Percentiles rank a stretch among this genome's conserved stretches.
These are phyloP conservation scores for Lanzia echinophila DNA, from an alignment of 2,329 filamentous ascomycete species.

Conservation along the genomic window DNA sequence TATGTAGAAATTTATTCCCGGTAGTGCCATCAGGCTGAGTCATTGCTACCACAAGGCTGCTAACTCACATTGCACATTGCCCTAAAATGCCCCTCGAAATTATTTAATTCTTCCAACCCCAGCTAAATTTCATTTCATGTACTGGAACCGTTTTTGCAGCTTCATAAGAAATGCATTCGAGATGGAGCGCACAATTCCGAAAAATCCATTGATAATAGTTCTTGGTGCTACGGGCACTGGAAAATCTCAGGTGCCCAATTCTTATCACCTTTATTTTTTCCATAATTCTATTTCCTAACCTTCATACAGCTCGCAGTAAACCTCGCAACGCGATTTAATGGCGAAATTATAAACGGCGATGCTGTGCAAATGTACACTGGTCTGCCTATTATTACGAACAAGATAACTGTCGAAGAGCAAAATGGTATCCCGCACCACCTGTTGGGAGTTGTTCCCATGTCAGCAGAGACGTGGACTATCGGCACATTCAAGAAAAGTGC, in stretches of 20 bases:
- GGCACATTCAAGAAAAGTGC: conserved; percentile 69
- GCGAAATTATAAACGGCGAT: conserved; percentile 94
- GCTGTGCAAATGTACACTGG: conserved; percentile 97
- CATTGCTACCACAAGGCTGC: too few species aligned
- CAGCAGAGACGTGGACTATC: conserved; percentile 78
- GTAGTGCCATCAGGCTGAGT: too few species aligned
- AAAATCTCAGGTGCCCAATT: conserved; percentile 66
- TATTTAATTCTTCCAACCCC: too few species aligned
- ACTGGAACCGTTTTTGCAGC: conserved; percentile 12
- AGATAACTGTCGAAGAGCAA: conserved; percentile 69
- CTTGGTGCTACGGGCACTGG: conserved; percentile 89
- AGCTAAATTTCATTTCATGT: conserved; percentile 12
- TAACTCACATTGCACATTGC: too few species aligned
- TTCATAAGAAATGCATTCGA: conserved; percentile 10
- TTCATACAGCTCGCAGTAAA: conserved; percentile 60
- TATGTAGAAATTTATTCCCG: too few species aligned
- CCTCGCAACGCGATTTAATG: conserved; percentile 73
- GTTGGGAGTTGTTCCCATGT: conserved; percentile 67
- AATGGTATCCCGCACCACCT: conserved; percentile 82
- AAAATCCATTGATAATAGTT: conserved; percentile 66
- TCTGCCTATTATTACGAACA: conserved; percentile 91
- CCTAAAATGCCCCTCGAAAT: too few species aligned
- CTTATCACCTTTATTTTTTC: neutral
- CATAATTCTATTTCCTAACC: conserved; percentile 7
- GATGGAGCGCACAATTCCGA: conserved; percentile 32